Evolutionary conservation across 805 yeast genomes (phyloP).

Genomic region (Pichia occidentalis): DNA sequence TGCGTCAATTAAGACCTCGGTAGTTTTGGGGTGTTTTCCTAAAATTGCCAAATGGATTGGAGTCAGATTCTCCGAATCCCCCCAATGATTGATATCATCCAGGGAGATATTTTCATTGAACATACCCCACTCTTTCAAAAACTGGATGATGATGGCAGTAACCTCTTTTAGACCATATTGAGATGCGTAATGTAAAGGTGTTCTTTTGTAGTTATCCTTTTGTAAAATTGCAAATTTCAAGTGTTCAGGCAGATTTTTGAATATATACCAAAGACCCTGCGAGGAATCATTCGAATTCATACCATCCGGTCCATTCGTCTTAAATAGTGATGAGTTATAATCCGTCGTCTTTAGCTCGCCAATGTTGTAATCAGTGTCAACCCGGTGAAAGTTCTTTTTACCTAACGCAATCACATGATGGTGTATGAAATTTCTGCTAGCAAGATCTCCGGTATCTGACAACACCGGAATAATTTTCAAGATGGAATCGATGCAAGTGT

Average conservation of each 20-base stretch:
- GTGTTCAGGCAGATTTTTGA: constrained; percentile 48
- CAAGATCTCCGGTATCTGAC: constrained; percentile 64
- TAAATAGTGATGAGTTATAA: constrained; percentile 39
- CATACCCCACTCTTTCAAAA: constrained; percentile 53
- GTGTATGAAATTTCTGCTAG: constrained; percentile 80
- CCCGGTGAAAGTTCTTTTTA: constrained; percentile 41
- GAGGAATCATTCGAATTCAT: constrained; percentile 51
- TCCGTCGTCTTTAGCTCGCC: constrained; percentile 13
- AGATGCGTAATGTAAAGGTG: constrained; percentile 86
- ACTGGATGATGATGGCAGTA: constrained; percentile 49
- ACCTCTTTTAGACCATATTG: constrained; percentile 74
- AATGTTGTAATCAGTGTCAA: constrained; percentile 13
- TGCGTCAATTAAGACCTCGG: constrained; percentile 48
- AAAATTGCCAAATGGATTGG: constrained; percentile 80
- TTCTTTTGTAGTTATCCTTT: constrained; percentile 68
- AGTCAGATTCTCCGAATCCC: constrained; percentile 70
- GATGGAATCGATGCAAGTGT: constrained; percentile 50
- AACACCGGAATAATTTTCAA: constrained; percentile 45
- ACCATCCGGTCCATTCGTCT: constrained; percentile 59
- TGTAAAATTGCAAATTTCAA: constrained; percentile 52
- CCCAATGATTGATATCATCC: constrained; percentile 57
- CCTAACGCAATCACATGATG: constrained; percentile 77
- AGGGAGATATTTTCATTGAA: constrained; percentile 44
- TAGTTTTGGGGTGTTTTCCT: constrained; percentile 77
- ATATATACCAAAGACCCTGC: constrained; percentile 52